phyloP scores from a whole-genome alignment of 495 filamentous ascomycete species.

The Trichocladium uniseriatum region DNA sequence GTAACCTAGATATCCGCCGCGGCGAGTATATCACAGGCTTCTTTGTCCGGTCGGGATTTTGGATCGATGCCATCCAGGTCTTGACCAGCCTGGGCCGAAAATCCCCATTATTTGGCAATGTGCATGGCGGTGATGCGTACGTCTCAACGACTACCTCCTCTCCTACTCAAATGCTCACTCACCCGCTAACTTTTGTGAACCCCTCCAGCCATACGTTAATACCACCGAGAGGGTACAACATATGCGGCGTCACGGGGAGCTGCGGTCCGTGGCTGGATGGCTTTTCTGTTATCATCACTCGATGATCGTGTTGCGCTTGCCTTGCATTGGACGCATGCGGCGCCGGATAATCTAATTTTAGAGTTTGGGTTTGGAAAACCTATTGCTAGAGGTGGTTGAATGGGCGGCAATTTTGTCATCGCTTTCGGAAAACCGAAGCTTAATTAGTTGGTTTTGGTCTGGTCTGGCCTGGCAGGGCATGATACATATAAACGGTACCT shows the following conservation, averaged over 20 bases:
- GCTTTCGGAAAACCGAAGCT: too few species aligned
- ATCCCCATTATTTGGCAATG: slow-evolving; percentile 78
- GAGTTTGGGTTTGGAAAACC: too few species aligned
- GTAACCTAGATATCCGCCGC: slow-evolving; percentile 56
- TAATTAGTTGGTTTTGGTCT: too few species aligned
- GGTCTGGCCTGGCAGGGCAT: too few species aligned
- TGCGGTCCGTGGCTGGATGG: slow-evolving; percentile 79
- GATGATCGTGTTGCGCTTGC: slow-evolving; percentile 28
- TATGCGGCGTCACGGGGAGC: slow-evolving; percentile 80
- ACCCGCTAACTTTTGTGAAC: background rate
- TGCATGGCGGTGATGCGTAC: slow-evolving; percentile 74
- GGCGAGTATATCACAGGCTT: slow-evolving; percentile 88
- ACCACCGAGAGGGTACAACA: slow-evolving; percentile 79
- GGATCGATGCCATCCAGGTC: slow-evolving; percentile 88
- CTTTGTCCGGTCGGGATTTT: slow-evolving; percentile 66
- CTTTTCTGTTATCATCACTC: slow-evolving; percentile 76
- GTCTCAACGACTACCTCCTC: background rate
- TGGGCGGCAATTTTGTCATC: too few species aligned
- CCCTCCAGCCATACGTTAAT: slow-evolving; percentile 68
- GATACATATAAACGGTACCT: too few species aligned
- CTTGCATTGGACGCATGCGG: too few species aligned
- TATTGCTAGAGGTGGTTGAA: too few species aligned
- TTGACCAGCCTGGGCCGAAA: slow-evolving; percentile 78
- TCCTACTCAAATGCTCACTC: background rate
- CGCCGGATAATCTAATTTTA: too few species aligned